A percentile compares a stretch with the other conserved stretches of the same genome.
Conservation (phyloP, 495 filamentous ascomycete species). For the Amorphotheca resinae region DNA sequence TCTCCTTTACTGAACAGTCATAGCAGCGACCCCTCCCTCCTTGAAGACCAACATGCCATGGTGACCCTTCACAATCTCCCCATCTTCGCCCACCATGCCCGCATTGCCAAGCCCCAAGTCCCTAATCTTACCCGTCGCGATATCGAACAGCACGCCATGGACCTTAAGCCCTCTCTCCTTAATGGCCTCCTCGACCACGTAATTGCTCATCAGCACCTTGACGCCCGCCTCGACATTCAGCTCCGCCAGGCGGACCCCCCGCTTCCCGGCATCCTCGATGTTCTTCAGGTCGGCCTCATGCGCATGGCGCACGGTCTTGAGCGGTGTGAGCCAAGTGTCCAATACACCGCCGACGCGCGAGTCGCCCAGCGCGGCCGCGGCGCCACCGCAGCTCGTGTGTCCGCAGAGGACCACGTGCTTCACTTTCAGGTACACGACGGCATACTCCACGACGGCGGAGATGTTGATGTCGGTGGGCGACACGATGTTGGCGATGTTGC, state of each 20-base stretch:
- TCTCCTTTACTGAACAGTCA: slow-evolving; percentile 9
- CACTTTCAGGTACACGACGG: slow-evolving; percentile 62
- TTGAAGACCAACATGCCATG: slow-evolving; percentile 38
- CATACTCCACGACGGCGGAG: slow-evolving; percentile 70
- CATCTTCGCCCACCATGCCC: neutral
- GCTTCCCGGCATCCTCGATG: slow-evolving; percentile 34
- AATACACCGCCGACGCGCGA: slow-evolving; percentile 57
- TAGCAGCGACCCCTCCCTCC: slow-evolving; percentile 17
- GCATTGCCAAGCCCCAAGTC: slow-evolving; percentile 38
- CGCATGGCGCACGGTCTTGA: slow-evolving; percentile 46
- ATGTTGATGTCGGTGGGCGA: slow-evolving; percentile 65
- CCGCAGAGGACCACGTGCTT: slow-evolving; percentile 77
- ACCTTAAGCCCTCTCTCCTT: slow-evolving; percentile 57
- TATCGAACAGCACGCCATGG: slow-evolving; percentile 60
- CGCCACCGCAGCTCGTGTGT: slow-evolving; percentile 72
- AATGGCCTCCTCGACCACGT: slow-evolving; percentile 50
- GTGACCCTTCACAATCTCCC: slow-evolving; percentile 30
- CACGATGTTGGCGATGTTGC: slow-evolving; percentile 89
- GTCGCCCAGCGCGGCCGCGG: slow-evolving; percentile 54
- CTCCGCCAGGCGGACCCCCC: slow-evolving; percentile 46
- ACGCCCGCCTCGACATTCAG: slow-evolving; percentile 59
- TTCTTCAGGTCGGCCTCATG: slow-evolving; percentile 41
- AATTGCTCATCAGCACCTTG: slow-evolving; percentile 47
- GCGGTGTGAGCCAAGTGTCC: slow-evolving; percentile 69
- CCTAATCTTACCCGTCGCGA: slow-evolving; percentile 44